Evolutionary conservation across 139 green algal genomes (phyloP).

Genomic region (Mesotaenium endlicherianum): DNA sequence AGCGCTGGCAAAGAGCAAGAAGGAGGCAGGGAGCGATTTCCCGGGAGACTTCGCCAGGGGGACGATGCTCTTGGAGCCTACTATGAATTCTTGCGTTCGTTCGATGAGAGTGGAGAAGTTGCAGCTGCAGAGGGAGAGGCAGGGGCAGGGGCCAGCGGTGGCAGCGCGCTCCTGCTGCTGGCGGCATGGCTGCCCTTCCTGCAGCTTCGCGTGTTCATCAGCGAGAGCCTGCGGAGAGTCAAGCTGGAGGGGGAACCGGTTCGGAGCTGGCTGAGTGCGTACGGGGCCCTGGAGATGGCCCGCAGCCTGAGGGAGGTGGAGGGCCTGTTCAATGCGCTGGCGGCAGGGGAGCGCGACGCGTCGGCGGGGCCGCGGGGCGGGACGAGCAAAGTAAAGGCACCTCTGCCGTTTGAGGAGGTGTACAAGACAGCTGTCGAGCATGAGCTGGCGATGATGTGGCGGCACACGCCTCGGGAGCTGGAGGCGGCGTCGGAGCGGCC

Average conservation of each 20-base stretch:
- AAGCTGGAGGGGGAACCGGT: background rate
- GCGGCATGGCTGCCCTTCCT: background rate
- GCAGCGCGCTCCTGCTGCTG: background rate
- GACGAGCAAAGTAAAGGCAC: background rate
- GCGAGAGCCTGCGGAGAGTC: background rate
- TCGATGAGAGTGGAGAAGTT: too few relatives aligned
- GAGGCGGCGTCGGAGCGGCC: background rate
- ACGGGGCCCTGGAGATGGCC: background rate
- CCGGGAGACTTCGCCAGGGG: too few relatives aligned
- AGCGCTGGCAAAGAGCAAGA: too few relatives aligned
- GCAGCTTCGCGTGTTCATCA: background rate
- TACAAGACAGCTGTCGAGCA: background rate
- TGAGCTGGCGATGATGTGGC: background rate
- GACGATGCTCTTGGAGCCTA: too few relatives aligned
- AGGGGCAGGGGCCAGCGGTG: background rate
- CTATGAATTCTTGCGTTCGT: too few relatives aligned
- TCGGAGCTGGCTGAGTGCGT: background rate
- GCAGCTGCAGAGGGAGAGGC: background rate
- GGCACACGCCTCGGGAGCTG: background rate
- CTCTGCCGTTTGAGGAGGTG: background rate
- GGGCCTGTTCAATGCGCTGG: background rate
- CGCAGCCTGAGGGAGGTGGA: background rate
- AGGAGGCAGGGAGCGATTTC: too few relatives aligned
- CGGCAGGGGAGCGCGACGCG: background rate
- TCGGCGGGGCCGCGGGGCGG: background rate